Conservation (phyloP, 805 yeast species). For the Candida succiphila region DNA sequence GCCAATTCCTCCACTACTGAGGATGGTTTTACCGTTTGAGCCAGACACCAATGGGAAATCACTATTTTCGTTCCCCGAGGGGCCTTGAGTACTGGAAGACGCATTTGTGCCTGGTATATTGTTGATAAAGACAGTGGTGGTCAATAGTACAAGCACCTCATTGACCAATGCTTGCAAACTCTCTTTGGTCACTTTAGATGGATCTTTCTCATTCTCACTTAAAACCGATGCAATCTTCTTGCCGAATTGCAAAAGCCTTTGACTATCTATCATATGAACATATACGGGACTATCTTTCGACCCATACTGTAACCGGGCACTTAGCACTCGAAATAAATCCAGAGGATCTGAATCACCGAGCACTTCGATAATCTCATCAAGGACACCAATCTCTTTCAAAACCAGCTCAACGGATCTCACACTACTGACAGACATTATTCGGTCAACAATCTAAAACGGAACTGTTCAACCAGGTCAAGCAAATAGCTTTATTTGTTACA, state of each 20-base stretch:
- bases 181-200: not conserved
- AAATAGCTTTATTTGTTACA: too few relatives aligned
- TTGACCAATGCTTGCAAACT: not conserved
- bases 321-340: not conserved
- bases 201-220: not conserved
- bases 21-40: not conserved
- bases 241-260: slow-evolving; percentile 1
- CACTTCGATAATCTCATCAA: not conserved
- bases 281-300: not conserved
- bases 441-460: too few relatives aligned
- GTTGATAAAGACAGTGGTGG: slow-evolving; percentile 1
- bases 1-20: not conserved
- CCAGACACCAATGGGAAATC: too few relatives aligned
- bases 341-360: not conserved
- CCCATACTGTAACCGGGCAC: not conserved
- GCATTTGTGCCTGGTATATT: not conserved
- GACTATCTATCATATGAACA: slow-evolving; percentile 2
- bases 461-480: too few relatives aligned
- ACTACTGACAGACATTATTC: not conserved
- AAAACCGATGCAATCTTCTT: not conserved
- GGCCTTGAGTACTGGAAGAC: not conserved
- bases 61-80: not conserved
- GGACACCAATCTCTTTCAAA: not conserved
- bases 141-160: not conserved
- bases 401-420: not conserved